Evolutionary conservation across 768 basidiomycete genomes (phyloP).

Genomic region (Phaeolepiota aurea): DNA sequence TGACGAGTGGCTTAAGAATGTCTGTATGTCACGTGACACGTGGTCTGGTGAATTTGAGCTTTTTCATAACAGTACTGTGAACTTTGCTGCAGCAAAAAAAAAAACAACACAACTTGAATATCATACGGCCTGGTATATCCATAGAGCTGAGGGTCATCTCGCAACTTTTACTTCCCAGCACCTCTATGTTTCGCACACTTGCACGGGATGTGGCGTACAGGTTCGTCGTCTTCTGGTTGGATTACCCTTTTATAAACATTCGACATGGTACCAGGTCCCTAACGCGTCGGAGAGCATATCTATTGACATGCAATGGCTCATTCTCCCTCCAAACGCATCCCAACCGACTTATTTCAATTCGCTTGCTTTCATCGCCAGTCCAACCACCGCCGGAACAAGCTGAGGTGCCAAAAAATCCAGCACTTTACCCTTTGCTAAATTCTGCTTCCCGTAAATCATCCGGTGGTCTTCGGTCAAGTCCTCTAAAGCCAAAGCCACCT

Average conservation of each 20-base stretch:
- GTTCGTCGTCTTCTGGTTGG: background rate
- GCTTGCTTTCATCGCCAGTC: slow-evolving; percentile 5
- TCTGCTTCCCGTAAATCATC: slow-evolving; percentile 29
- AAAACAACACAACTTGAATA: too few relatives aligned
- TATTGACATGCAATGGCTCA: background rate
- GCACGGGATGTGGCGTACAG: background rate
- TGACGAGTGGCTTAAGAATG: too few relatives aligned
- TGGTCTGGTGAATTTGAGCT: too few relatives aligned
- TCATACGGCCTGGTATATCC: too few relatives aligned
- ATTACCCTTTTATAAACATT: too few relatives aligned
- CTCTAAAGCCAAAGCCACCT: slow-evolving; percentile 31
- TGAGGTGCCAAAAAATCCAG: slow-evolving; percentile 5
- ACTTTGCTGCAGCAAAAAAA: too few relatives aligned
- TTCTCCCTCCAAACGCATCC: background rate
- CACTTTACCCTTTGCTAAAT: slow-evolving; percentile 11
- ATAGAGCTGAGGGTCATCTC: too few relatives aligned
- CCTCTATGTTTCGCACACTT: background rate
- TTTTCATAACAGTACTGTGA: too few relatives aligned
- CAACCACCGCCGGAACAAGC: slow-evolving; percentile 4
- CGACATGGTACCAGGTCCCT: too few relatives aligned
- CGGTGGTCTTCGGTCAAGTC: slow-evolving; percentile 57
- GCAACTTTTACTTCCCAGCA: too few relatives aligned
- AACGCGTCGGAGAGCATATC: background rate
- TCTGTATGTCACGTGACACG: too few relatives aligned
- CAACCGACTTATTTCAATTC: slow-evolving; percentile 1